Conservation (phyloP, 805 yeast genomes). For the Jamesozyma gamospora region DNA sequence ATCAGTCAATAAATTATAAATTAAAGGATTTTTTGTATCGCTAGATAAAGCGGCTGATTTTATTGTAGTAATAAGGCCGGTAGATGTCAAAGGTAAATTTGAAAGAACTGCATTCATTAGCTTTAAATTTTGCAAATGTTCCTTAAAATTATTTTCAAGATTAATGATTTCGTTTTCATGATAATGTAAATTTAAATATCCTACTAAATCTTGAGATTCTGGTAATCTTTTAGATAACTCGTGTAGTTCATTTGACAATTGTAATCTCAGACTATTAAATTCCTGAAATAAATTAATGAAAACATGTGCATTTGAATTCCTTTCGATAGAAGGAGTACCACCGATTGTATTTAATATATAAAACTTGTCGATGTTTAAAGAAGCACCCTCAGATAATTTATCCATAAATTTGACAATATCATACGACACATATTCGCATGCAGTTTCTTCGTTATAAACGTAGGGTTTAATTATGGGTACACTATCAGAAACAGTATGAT, state of each 20-base stretch:
- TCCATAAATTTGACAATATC: conserved; percentile 31
- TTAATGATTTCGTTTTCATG: conserved; percentile 12
- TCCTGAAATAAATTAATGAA: conserved; percentile 81
- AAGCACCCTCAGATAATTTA: conserved; percentile 30
- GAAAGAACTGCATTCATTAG: conserved; percentile 50
- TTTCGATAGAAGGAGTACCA: conserved; percentile 82
- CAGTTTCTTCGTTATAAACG: conserved; percentile 47
- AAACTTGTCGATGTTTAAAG: conserved; percentile 56
- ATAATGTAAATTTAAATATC: conserved; percentile 12
- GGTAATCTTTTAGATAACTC: conserved; percentile 8
- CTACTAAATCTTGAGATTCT: conserved; percentile 11
- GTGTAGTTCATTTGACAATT: conserved; percentile 6
- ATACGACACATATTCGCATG: conserved; percentile 32
- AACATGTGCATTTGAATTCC: conserved; percentile 77
- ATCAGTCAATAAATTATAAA: conserved; percentile 85
- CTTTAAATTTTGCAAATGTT: conserved; percentile 57
- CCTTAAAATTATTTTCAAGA: conserved; percentile 21
- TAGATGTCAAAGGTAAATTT: conserved; percentile 43
- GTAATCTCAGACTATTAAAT: conserved; percentile 19
- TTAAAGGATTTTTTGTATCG: conserved; percentile 60
- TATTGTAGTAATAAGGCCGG: conserved; percentile 86
- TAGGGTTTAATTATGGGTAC: conserved; percentile 52
- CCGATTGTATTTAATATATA: conserved; percentile 74
- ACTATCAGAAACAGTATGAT: conserved; percentile 16
- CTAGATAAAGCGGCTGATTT: conserved; percentile 47